Evolutionary conservation across 768 basidiomycete species (phyloP).

Genomic region (Calocera cornea): DNA sequence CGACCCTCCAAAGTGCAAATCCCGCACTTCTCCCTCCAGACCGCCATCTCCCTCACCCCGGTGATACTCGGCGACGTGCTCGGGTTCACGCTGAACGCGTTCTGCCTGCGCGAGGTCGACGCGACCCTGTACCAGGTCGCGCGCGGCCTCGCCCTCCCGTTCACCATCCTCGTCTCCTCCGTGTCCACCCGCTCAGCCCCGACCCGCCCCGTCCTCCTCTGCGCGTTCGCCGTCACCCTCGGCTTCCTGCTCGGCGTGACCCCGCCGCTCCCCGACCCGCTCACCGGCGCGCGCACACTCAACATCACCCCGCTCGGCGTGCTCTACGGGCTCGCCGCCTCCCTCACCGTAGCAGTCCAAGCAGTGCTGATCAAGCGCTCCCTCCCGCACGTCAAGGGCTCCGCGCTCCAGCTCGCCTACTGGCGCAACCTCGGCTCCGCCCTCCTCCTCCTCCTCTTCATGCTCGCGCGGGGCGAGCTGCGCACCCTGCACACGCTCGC

Average conservation of each 20-base stretch:
- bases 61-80: slow-evolving; percentile 44
- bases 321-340: neutral
- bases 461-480: neutral
- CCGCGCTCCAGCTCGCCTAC: neutral
- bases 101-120: slow-evolving; percentile 49
- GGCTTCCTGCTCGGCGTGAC: slow-evolving; percentile 1
- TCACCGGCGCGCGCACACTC: neutral
- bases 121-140: neutral
- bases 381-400: neutral
- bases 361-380: neutral
- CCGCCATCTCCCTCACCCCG: neutral
- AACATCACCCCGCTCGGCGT: neutral
- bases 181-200: slow-evolving; percentile 42
- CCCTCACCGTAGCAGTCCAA: neutral
- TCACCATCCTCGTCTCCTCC: slow-evolving; percentile 64
- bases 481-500: neutral
- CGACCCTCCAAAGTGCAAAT: neutral
- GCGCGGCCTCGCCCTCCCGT: slow-evolving; percentile 38
- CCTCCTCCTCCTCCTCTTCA: neutral
- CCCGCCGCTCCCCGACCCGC: neutral
- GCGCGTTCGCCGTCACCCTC: neutral
- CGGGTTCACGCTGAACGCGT: slow-evolving; percentile 64
- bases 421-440: neutral
- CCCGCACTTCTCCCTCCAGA: neutral
- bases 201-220: slow-evolving; percentile 36